phyloP scores from a whole-genome alignment of 2,329 filamentous ascomycete species.

The Ambrosiella beaveri region DNA sequence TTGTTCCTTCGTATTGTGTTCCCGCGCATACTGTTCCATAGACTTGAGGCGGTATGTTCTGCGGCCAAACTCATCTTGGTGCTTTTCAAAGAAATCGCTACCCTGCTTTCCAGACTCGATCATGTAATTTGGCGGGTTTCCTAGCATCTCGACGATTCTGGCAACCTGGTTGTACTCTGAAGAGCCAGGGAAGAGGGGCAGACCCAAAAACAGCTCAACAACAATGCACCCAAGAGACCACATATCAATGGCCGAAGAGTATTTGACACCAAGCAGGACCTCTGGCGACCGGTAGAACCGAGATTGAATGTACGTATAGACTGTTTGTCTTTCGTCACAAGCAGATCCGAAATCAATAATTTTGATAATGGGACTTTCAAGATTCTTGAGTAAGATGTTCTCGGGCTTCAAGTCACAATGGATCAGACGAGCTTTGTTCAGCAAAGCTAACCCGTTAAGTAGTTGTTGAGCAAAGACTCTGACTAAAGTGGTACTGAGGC shows the following conservation, averaged over 20 bases:
- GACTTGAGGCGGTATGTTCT: slow-evolving; percentile 84
- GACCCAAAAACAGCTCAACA: slow-evolving; percentile 79
- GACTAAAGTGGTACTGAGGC: slow-evolving; percentile 88
- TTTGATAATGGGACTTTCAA: slow-evolving; percentile 98
- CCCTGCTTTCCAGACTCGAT: slow-evolving; percentile 97
- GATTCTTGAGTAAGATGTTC: slow-evolving; percentile 92
- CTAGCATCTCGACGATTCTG: slow-evolving; percentile 94
- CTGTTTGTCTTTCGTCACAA: slow-evolving; percentile 93
- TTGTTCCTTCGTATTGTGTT: slow-evolving; percentile 93
- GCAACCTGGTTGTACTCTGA: slow-evolving; percentile 99
- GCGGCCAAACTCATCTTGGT: slow-evolving; percentile 76
- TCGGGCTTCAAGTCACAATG: slow-evolving; percentile 97
- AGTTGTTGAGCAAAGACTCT: slow-evolving; percentile 95
- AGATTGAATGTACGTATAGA: slow-evolving; percentile 98
- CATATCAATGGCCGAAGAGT: slow-evolving; percentile 98
- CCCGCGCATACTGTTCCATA: slow-evolving; percentile 93
- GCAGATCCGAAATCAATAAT: slow-evolving; percentile 99
- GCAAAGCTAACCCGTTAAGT: slow-evolving; percentile 72
- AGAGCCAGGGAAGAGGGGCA: slow-evolving; percentile 88
- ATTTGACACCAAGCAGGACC: slow-evolving; percentile 84
- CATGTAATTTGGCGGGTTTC: slow-evolving; percentile 96
- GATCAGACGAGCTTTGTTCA: slow-evolving; percentile 93
- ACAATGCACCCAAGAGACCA: slow-evolving; percentile 98
- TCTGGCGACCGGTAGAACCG: slow-evolving; percentile 95
- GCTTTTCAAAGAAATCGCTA: slow-evolving; percentile 85